These are phyloP conservation scores for Glaciozyma antarctica DNA, from an alignment of 768 basidiomycete genomes.

Conservation along the genomic window DNA sequence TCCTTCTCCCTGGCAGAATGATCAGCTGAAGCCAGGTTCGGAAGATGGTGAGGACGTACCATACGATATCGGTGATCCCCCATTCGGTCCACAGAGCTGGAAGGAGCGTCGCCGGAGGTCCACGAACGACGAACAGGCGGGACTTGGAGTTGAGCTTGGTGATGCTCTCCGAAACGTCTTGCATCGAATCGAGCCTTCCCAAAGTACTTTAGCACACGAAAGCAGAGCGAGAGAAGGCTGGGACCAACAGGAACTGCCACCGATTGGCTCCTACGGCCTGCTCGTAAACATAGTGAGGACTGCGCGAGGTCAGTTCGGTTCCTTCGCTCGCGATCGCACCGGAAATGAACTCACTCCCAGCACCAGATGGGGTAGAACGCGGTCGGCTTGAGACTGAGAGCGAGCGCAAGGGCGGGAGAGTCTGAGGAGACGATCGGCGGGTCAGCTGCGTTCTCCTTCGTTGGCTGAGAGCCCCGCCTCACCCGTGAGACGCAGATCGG, in stretches of 20 bases:
- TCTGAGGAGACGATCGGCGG: slow-evolving; percentile 18
- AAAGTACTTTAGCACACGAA: slow-evolving; percentile 33
- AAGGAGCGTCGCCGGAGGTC: slow-evolving; percentile 37
- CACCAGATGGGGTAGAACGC: slow-evolving; percentile 39
- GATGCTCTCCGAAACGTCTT: slow-evolving; percentile 34
- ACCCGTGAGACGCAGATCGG: slow-evolving; percentile 39
- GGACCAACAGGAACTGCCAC: slow-evolving; percentile 27
- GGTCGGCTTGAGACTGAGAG: slow-evolving; percentile 29
- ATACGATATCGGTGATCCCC: slow-evolving; percentile 41
- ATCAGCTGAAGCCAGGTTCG: slow-evolving; percentile 7
- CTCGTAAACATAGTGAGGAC: slow-evolving; percentile 35
- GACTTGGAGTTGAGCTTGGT: slow-evolving; percentile 37
- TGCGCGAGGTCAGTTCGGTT: not conserved
- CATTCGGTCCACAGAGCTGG: slow-evolving; percentile 38
- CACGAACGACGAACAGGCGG: slow-evolving; percentile 38
- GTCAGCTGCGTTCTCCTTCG: too few species aligned
- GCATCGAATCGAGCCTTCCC: slow-evolving; percentile 36
- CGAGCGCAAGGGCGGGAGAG: slow-evolving; percentile 36
- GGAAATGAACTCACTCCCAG: slow-evolving; percentile 34
- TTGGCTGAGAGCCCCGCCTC: not conserved
- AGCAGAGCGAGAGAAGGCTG: not conserved
- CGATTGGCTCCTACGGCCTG: slow-evolving; percentile 40
- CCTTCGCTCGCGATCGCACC: not conserved
- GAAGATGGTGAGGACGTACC: not conserved
- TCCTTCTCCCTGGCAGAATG: not conserved